These are phyloP conservation scores for Glycyrrhiza uralensis DNA, from an alignment of 306 rosid species.

Conservation along the genomic window DNA sequence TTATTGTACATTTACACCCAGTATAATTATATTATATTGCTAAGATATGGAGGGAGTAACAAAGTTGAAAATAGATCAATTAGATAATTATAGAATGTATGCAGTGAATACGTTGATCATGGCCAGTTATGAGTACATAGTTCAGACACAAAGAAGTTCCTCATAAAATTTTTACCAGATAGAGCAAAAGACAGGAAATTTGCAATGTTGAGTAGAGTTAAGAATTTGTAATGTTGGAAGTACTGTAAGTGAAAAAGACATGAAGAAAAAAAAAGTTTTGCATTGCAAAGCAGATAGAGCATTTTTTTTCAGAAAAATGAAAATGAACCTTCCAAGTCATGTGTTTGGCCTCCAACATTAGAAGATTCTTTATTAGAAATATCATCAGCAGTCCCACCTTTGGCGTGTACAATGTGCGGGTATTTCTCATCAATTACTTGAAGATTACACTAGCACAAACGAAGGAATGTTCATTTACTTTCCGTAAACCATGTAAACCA, in stretches of 20 bases:
- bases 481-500: slow-evolving; percentile 14
- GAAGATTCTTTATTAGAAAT: slow-evolving; percentile 22
- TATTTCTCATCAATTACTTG: slow-evolving; percentile 64
- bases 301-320: not conserved
- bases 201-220: too few relatives aligned
- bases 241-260: too few relatives aligned
- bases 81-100: not conserved
- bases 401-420: slow-evolving; percentile 70
- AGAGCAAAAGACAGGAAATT: too few relatives aligned
- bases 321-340: slow-evolving; percentile 70
- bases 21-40: not conserved
- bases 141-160: not conserved
- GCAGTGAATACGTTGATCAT: not conserved
- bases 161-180: not conserved
- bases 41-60: not conserved
- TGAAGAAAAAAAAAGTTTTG: too few relatives aligned
- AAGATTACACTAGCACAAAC: slow-evolving; percentile 57
- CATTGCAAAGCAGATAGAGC: not conserved
- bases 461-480: slow-evolving; percentile 23
- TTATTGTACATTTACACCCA: not conserved
- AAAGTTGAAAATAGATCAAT: not conserved
- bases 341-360: slow-evolving; percentile 31
- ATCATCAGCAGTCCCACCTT: slow-evolving; percentile 41
- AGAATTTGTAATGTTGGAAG: too few relatives aligned
- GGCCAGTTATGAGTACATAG: not conserved